Base-by-base conservation (phyloP, 2,329 filamentous ascomycete species). In the Aschersonia sp. region DNA sequence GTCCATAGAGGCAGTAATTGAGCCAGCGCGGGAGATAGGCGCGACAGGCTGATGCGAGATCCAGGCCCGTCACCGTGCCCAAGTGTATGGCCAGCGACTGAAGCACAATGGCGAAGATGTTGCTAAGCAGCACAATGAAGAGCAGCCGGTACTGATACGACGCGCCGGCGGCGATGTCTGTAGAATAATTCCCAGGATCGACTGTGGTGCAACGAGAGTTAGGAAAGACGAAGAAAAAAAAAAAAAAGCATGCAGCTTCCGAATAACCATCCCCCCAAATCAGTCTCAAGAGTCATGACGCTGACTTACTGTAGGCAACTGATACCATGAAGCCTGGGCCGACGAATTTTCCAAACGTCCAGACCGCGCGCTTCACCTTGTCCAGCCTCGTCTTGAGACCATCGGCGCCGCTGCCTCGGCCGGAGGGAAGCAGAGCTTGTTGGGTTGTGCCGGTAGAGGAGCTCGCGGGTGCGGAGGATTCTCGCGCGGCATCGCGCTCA, bases 51-150 rank as follows among this genome's bases (percentile, higher is more conserved):
- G 82, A 72, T 1, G 81, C 78, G 11, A 85, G 68, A 55, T 84
- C 80, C 45, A 83, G 63, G 2, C 81, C 81, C 1, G 76, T 83
- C 52, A 85, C 79, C 11, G 78, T 81, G 32, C 81, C 81, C 5
- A 85, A 70, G 59, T 83, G 83, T 61, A 83, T 78, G 55, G 76
- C 76, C 2, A 86, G 70, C 22, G 73, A 77, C 60, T 86, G 82
- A 22, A 85, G 67, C 53, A 84, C 76, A 47, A 86, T 83, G 54
- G 82, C 82, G 56, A 85, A 81, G 45, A 84, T 55, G 58, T 86
- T 86, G 61, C 77, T 78, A 55, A 84, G 67, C 8, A 86, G 67
- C 42, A 85, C 74, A 53, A 85, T 69, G 64, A 84, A 85, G 3
- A 86, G 71, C 35, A 85, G 69, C 41, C 68, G 71, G 65, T 79